Evolutionary conservation across 805 yeast species (phyloP).

Genomic region (Pichia insulana): DNA sequence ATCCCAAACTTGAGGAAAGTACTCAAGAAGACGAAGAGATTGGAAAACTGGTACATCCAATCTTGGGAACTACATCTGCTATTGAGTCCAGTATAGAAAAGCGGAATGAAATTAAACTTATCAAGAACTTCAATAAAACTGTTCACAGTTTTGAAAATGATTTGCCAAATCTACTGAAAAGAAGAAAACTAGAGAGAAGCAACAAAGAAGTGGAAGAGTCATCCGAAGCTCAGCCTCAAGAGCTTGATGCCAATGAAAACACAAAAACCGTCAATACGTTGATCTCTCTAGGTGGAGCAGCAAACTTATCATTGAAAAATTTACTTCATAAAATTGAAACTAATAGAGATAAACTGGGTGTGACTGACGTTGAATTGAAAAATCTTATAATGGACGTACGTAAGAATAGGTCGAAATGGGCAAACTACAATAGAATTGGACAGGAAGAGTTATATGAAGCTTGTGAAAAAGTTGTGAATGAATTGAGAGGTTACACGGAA

Average conservation of each 20-base stretch:
- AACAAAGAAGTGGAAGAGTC: constrained; percentile 54
- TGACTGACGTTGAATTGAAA: constrained; percentile 77
- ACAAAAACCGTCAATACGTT: constrained; percentile 23
- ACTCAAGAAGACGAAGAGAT: constrained; percentile 25
- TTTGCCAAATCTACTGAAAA: constrained; percentile 62
- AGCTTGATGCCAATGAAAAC: constrained; percentile 13
- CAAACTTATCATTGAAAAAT: constrained; percentile 70
- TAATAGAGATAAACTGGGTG: constrained; percentile 61
- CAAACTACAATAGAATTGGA: constrained; percentile 88
- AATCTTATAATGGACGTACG: constrained; percentile 86
- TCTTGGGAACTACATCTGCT: constrained; percentile 29
- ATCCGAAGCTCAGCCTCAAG: constrained; percentile 15
- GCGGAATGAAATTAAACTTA: constrained; percentile 31
- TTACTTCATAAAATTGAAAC: constrained; percentile 69
- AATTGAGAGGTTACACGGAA: constrained; percentile 84
- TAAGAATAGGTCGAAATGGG: constrained; percentile 95
- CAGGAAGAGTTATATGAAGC: constrained; percentile 98
- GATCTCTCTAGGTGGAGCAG: constrained; percentile 48
- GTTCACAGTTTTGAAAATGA: constrained; percentile 75
- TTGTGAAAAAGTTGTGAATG: constrained; percentile 89
- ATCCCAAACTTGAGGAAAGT: constrained; percentile 21
- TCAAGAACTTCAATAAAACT: constrained; percentile 60
- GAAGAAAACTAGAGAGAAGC: constrained; percentile 70
- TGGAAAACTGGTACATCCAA: constrained; percentile 29
- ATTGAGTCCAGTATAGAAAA: constrained; percentile 35